Evolutionary conservation across 352 stramenopile species (phyloP), one percentile per base, ranked within the genome.

Genomic region (Thalassiosira tumida): DNA sequence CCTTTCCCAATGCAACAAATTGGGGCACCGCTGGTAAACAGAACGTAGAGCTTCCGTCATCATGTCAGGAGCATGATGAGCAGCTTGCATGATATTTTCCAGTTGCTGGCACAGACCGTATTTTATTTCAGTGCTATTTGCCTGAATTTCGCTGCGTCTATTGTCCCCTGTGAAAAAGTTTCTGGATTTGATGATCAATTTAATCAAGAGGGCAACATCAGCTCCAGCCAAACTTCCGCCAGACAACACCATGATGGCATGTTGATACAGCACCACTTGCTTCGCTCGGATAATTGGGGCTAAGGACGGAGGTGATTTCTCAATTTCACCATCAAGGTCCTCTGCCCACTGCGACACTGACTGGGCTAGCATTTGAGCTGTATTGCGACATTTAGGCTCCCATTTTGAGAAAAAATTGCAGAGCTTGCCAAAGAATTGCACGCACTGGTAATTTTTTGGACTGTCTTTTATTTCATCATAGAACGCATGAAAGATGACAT

Each of bases 331-430:
- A 37, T 81, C 84, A 43, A 91, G 33, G 14, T 84, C 35, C n/a
- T 86, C 74, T 76, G 89, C 84, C 89, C 89, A 94, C 1, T 59
- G 5, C 31, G 24, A 81, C n/a, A 84, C 86, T 35, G 79, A 84
- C 33, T 35, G 59, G 40, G 85, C 79, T 77, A 94, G 67, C 21
- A 59, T 38, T 40, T 51, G 41, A 62, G 89, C 78, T 59, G 82
- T 88, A 51, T 35, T 75, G 21, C 85, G 69, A 40, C 76, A 90
- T 26, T 64, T 59, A 31, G 47, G 40, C 26, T 86, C 64, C 74
- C 79, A 87, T 3, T 50, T 43, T 50, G 89, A 84, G 38, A 94
- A 86, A 51, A 92, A 94, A 73, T 87, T 90, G 47, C 79, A 92
- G 29, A 94, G n/a, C 51, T 74, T 65, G 26, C 77, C 89, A 67